Conservation (phyloP, 139 green algal genomes). For the Dunaliella primolecta region DNA sequence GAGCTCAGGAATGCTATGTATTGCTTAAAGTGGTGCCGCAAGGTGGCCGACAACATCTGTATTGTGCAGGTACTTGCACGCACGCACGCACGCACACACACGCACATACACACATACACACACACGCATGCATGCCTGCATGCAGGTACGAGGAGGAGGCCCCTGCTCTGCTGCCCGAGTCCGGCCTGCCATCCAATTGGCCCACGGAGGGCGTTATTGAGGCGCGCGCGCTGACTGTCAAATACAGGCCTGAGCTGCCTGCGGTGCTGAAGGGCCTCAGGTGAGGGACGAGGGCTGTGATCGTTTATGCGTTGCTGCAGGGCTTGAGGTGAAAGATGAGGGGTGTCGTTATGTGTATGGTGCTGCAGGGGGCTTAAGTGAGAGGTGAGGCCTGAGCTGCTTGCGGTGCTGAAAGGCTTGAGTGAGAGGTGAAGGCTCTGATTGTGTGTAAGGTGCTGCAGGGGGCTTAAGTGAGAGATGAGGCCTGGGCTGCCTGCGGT, state of each 20-base stretch:
- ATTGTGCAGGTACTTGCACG: not conserved
- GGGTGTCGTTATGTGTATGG: too few species aligned
- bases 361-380: not conserved
- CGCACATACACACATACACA: not conserved
- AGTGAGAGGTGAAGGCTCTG: too few species aligned
- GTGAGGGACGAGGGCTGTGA: too few species aligned
- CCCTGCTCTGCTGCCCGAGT: conserved; percentile 19
- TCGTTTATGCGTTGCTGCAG: too few species aligned
- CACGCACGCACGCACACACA: not conserved
- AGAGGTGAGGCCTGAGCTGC: not conserved
- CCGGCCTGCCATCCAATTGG: conserved; percentile 50
- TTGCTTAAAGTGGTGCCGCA: too few species aligned
- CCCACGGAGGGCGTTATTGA: conserved; percentile 53
- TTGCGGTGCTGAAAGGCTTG: conserved; percentile 63
- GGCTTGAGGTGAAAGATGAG: not conserved
- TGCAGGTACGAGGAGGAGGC: conserved; percentile 60
- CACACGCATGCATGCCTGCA: not conserved
- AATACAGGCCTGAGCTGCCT: conserved; percentile 70
- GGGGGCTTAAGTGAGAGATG: not conserved
- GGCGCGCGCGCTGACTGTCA: conserved; percentile 36
- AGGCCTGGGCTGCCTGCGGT: not conserved
- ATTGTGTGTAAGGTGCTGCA: too few species aligned
- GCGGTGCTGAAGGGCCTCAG: conserved; percentile 62
- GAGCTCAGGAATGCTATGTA: too few species aligned
- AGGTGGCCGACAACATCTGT: too few species aligned